Base-by-base conservation (phyloP, 208 protist genomes). In the Leishmania tropica region DNA sequence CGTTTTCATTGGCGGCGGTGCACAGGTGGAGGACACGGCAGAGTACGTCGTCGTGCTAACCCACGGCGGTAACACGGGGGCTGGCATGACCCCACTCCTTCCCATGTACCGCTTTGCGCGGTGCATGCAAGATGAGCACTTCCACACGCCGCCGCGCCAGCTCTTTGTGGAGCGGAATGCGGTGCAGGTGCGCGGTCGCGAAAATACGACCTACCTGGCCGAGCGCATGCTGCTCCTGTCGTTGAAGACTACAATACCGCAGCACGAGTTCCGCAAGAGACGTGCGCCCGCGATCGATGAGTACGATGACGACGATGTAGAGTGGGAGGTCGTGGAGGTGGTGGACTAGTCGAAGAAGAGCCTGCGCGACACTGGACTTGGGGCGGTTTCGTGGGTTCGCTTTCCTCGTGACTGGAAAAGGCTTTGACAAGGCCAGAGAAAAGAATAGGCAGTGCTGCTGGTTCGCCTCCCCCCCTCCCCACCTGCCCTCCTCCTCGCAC, bases 201-300 rank as follows among this genome's bases (percentile, higher is more conserved):
- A 95, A 80, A 85, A 77, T 64, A 89, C 95, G 35, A 87, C 87
- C 19, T 94, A 96, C 83, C 72, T 96, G 1, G 86, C 87, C 35
- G 93, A 97, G 79, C 83, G 92, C 80, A 85, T 97, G 81, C 90
- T 96, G 71, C 89, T 97, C 35, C 85, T 86, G 40, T 96, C 91
- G n/a, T 74, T 94, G 8, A 86, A 87, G 82, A 81, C 71, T 54
- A 79, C 83, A 54, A 65, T 79, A 35, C 76, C 79, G 42, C 58
- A n/a, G 10, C 58, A 87, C n/a, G 68, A 80, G 70, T 47, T 75
- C 37, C 60, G 74, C 54, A 78, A 13, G 8, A 47, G 56, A 48
- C 75, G 35, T 19, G 53, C 40, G 8, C 58, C 4, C 21, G 40
- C 72, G 28, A 62, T 62, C 24, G 84, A 65, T 24, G 70, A 47